Percentiles rank a stretch among this genome's conserved stretches.
Evolutionary conservation across 345 rosid genomes (phyloP).

Genomic region (Lepidium sativum): DNA sequence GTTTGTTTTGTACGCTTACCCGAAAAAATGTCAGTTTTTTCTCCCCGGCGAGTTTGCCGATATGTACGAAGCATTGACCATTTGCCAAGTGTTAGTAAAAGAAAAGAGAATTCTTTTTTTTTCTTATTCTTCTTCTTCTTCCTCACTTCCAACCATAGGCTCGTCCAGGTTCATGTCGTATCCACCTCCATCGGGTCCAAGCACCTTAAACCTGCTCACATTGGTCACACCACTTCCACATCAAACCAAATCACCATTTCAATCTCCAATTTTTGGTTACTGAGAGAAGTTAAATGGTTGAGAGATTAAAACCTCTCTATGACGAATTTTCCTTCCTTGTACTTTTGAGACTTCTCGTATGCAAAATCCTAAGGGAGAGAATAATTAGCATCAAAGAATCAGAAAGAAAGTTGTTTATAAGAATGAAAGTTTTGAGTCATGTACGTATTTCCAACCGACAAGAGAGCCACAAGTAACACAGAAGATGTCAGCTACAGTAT

Average conservation of each 20-base stretch:
- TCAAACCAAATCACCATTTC: not conserved
- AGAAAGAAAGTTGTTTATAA: not conserved
- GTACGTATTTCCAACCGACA: constrained; percentile 85
- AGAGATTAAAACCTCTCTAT: constrained; percentile 46
- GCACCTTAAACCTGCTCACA: constrained; percentile 54
- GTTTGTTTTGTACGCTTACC: constrained; percentile 1
- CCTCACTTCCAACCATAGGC: constrained; percentile 42
- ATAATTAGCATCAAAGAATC: not conserved
- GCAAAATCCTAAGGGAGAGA: constrained; percentile 43
- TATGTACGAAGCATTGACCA: constrained; percentile 4
- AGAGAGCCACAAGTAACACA: constrained; percentile 74
- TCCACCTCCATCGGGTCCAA: constrained; percentile 52
- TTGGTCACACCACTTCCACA: not conserved
- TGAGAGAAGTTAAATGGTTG: not conserved
- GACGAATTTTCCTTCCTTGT: constrained; percentile 77
- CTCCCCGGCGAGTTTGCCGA: not conserved
- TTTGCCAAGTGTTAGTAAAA: not conserved
- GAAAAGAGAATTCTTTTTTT: constrained; percentile 10
- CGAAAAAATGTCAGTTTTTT: not conserved
- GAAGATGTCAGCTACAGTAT: constrained; percentile 71
- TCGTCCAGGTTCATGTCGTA: constrained; percentile 35
- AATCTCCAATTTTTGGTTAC: not conserved
- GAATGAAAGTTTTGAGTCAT: not conserved
- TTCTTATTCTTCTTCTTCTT: constrained; percentile 35
- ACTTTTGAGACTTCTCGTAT: constrained; percentile 47